These are phyloP conservation scores for Parietaria judaica DNA, from an alignment of 306 rosid species.

Conservation along the genomic window DNA sequence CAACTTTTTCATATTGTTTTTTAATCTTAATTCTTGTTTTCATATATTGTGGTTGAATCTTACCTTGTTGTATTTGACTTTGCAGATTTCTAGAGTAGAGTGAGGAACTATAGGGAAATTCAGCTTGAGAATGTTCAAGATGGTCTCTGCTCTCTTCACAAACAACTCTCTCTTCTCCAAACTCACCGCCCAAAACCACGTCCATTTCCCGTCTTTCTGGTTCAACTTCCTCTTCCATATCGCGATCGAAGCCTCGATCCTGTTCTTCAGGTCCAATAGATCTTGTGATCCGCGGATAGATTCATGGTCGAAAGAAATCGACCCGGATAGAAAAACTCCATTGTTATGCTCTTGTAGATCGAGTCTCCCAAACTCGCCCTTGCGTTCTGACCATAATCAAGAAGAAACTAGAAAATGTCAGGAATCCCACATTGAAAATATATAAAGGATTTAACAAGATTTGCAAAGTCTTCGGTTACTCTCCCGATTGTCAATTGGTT, in stretches of 20 bases:
- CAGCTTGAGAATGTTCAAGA: slow-evolving; percentile 72
- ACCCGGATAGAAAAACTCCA: slow-evolving; percentile 83
- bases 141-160: slow-evolving; percentile 95
- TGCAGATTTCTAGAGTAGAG: slow-evolving; percentile 87
- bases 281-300: slow-evolving; percentile 88
- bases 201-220: slow-evolving; percentile 85
- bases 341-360: slow-evolving; percentile 67
- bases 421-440: too few species aligned
- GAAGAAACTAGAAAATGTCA: neutral
- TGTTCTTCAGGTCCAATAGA: slow-evolving; percentile 82
- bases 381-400: slow-evolving; percentile 51
- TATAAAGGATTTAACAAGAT: too few species aligned
- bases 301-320: slow-evolving; percentile 66
- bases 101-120: slow-evolving; percentile 89
- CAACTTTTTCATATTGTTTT: too few species aligned
- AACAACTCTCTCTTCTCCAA: slow-evolving; percentile 87
- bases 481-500: too few species aligned
- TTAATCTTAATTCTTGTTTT: too few species aligned
- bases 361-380: slow-evolving; percentile 93
- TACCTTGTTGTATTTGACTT: slow-evolving; percentile 79
- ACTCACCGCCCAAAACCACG: slow-evolving; percentile 95
- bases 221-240: slow-evolving; percentile 94
- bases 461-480: too few species aligned
- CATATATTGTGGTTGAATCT: too few species aligned
- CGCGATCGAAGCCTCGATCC: slow-evolving; percentile 90